Percentiles rank a stretch among this genome's conserved stretches.
Conservation (phyloP, 306 rosid genomes). For the Arachis stenosperma region DNA sequence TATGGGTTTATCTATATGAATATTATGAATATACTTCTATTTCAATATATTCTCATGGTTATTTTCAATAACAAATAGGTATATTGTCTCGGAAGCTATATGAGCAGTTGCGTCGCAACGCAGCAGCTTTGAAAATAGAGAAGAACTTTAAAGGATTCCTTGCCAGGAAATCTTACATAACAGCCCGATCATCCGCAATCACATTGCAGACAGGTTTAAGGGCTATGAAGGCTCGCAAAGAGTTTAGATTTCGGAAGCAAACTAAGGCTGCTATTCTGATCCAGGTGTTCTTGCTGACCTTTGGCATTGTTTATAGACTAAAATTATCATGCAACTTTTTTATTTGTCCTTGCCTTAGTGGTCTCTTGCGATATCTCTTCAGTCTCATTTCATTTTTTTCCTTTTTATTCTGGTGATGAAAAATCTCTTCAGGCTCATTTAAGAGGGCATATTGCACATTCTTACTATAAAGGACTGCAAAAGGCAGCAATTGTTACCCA, state of each 20-base stretch:
- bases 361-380: constrained; percentile 39
- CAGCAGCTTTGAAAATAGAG: constrained; percentile 88
- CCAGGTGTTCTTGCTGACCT: constrained; percentile 61
- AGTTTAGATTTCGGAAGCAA: constrained; percentile 92
- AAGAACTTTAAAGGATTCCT: constrained; percentile 69
- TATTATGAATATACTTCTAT: too few species aligned
- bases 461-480: constrained; percentile 80
- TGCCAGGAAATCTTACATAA: constrained; percentile 67
- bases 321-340: constrained; percentile 23
- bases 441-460: constrained; percentile 71
- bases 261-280: constrained; percentile 85
- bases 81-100: constrained; percentile 75
- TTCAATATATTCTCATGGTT: constrained; percentile 21
- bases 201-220: constrained; percentile 90
- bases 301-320: constrained; percentile 34
- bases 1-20: neutral
- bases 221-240: constrained; percentile 98
- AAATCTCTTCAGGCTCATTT: constrained; percentile 66
- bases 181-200: constrained; percentile 63
- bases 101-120: constrained; percentile 80
- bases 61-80: constrained; percentile 59
- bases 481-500: constrained; percentile 83
- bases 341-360: constrained; percentile 27
- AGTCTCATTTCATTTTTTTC: constrained; percentile 60
- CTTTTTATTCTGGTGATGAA: too few species aligned